These are phyloP conservation scores for Torulaspora delbrueckii DNA, from an alignment of 805 yeast species.

Conservation along the genomic window DNA sequence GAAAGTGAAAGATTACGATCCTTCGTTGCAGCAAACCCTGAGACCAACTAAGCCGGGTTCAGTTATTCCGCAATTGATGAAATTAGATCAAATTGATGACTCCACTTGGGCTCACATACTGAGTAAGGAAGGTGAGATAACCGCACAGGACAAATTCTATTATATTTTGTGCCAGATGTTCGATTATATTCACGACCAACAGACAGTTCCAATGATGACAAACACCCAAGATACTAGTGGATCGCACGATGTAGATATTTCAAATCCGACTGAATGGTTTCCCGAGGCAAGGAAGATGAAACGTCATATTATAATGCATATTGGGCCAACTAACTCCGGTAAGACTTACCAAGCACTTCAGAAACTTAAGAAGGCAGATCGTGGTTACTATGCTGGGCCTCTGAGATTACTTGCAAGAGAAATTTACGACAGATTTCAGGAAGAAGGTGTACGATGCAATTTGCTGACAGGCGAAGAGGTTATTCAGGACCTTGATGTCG, in stretches of 20 bases:
- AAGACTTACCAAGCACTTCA: conserved; percentile 82
- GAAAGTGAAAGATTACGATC: conserved; percentile 3
- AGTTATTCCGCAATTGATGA: conserved; percentile 16
- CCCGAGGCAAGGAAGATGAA: conserved; percentile 79
- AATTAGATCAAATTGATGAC: conserved; percentile 10
- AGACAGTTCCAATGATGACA: conserved; percentile 21
- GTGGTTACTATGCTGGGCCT: conserved; percentile 95
- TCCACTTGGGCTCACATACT: conserved; percentile 14
- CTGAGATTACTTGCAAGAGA: conserved; percentile 86
- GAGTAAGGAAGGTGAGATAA: background rate
- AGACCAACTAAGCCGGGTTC: conserved; percentile 17
- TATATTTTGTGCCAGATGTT: conserved; percentile 17
- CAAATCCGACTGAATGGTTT: conserved; percentile 71
- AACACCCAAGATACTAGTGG: conserved; percentile 14
- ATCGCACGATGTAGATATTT: conserved; percentile 38
- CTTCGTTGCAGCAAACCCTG: conserved; percentile 14
- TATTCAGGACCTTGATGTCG: conserved; percentile 58
- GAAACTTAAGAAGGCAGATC: conserved; percentile 54
- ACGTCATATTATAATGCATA: conserved; percentile 82
- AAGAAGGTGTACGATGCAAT: conserved; percentile 67
- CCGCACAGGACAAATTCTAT: conserved; percentile 11
- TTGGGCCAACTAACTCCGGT: conserved; percentile 97
- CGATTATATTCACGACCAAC: conserved; percentile 24
- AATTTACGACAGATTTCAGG: conserved; percentile 73
- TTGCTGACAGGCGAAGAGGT: conserved; percentile 95